Conservation (phyloP, 139 green algal species). For the Gonium pectorale region DNA sequence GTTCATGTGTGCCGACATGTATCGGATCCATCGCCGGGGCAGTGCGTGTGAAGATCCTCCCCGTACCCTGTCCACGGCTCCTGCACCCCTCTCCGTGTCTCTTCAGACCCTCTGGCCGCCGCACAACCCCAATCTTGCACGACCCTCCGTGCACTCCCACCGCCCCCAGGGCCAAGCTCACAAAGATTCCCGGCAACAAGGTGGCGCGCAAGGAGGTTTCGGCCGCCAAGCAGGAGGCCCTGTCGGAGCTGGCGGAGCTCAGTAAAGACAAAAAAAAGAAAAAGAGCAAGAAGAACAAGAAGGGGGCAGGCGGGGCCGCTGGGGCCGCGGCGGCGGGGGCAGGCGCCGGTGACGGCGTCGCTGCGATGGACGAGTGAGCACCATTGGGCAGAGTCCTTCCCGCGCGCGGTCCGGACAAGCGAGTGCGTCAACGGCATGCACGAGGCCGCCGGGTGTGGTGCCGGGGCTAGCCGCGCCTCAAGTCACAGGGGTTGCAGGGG, state of each 20-base stretch:
- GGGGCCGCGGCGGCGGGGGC: too few species aligned
- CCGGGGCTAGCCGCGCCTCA: too few species aligned
- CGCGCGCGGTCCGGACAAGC: too few species aligned
- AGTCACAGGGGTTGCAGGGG: too few species aligned
- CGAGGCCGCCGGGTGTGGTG: too few species aligned
- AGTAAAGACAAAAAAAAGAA: constrained; percentile 12
- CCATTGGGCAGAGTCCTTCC: too few species aligned
- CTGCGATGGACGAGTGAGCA: too few species aligned
- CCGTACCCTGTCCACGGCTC: too few species aligned
- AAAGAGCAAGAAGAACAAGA: constrained; percentile 12
- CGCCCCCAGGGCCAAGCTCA: constrained; percentile 29
- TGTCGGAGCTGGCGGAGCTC: constrained; percentile 25
- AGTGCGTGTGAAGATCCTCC: too few species aligned
- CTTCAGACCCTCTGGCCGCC: not conserved
- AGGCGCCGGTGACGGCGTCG: too few species aligned
- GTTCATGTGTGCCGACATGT: not conserved
- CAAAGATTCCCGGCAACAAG: constrained; percentile 41
- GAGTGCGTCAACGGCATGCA: too few species aligned
- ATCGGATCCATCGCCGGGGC: not conserved
- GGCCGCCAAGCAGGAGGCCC: constrained; percentile 27
- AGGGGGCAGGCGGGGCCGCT: too few species aligned
- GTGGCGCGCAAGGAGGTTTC: constrained; percentile 31
- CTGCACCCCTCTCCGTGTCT: not conserved
- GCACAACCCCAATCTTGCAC: not conserved
- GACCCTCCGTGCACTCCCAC: not conserved